Base-by-base conservation (phyloP, 73 alveolate genomes). In the Blepharisma stoltei region DNA sequence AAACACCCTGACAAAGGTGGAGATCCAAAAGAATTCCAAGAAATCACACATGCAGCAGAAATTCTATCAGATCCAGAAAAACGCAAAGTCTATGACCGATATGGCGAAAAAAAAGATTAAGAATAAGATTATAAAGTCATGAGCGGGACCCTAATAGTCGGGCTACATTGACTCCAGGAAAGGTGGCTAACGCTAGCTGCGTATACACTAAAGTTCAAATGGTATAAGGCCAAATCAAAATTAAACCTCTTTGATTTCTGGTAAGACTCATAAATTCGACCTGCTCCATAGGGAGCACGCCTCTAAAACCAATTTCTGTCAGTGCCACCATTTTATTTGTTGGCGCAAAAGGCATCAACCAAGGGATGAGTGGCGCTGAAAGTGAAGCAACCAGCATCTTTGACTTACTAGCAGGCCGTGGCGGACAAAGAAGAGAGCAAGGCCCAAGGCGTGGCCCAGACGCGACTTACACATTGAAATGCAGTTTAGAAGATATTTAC, bases 1-100 rank as follows among this genome's bases (percentile, higher is more conserved):
- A 93, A 95, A 79, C 99, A 96, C 85, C 99, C 99, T 41, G 99
- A 96, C 82, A 96, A 96, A 83, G 99, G 99, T 9, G 99, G 99
- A 44, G 97, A 89, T 76, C 95, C 97, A 45, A 94, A 96, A 77
- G 93, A 93, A 89, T 96, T 96, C 88, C 94, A 93, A 78, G 98
- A 95, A 60, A 73, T 96, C 67, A 86, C 94, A 73, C 91, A 78
- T 55, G 99, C 99, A 6, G 87, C 95, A 77, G 98, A 95, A 71
- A 90, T 93, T 37, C 87, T 96, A 43, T 79, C 92, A 45, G 98
- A 96, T 76, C 96, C 95, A 46, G 94, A 96, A 53, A 96, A 96
- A 89, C 89, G 98, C 55, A 93, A 95, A 83, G 91, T 96, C 65
- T 96, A 96, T 82, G 99, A 96, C 71, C 91, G 90, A 82, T 93